phyloP scores from a whole-genome alignment of 805 yeast genomes.

The Wickerhamiella kurtzmanii region DNA sequence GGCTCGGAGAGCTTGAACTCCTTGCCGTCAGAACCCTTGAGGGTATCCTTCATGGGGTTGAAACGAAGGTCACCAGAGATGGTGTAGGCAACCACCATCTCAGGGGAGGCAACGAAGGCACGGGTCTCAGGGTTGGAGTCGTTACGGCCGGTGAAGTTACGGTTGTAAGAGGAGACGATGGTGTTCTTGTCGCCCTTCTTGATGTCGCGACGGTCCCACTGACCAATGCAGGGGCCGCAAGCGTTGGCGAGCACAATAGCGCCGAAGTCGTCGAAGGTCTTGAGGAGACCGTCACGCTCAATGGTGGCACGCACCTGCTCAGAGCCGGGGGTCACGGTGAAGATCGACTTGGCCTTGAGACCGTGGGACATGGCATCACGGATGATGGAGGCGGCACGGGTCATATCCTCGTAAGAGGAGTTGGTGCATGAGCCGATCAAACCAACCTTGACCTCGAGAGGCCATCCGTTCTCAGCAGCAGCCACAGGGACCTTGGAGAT shows the following conservation, averaged over 20 bases:
- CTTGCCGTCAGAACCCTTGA: slow-evolving; percentile 77
- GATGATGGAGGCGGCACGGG: slow-evolving; percentile 87
- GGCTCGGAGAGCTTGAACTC: slow-evolving; percentile 85
- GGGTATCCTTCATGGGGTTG: slow-evolving; percentile 87
- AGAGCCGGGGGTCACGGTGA: slow-evolving; percentile 94
- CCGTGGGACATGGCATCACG: slow-evolving; percentile 85
- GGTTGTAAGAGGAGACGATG: slow-evolving; percentile 92
- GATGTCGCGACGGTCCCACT: slow-evolving; percentile 93
- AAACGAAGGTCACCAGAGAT: slow-evolving; percentile 92
- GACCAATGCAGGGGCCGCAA: slow-evolving; percentile 99
- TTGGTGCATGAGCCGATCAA: slow-evolving; percentile 97
- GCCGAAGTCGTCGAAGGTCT: slow-evolving; percentile 80
- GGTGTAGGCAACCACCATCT: slow-evolving; percentile 87
- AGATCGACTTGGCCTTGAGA: slow-evolving; percentile 78
- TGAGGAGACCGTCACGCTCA: slow-evolving; percentile 86
- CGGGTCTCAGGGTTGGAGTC: slow-evolving; percentile 97
- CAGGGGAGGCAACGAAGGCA: slow-evolving; percentile 96
- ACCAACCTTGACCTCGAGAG: slow-evolving; percentile 83
- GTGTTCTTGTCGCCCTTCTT: slow-evolving; percentile 93
- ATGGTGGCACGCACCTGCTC: slow-evolving; percentile 98
- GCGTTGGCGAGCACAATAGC: slow-evolving; percentile 95
- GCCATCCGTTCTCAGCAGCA: slow-evolving; percentile 83
- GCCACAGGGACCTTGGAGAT: slow-evolving; percentile 73
- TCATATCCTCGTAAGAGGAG: slow-evolving; percentile 97
- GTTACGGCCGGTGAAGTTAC: slow-evolving; percentile 95